Evolutionary conservation across 352 stramenopile genomes (phyloP).

Genomic region (Phytophthora ramorum): DNA sequence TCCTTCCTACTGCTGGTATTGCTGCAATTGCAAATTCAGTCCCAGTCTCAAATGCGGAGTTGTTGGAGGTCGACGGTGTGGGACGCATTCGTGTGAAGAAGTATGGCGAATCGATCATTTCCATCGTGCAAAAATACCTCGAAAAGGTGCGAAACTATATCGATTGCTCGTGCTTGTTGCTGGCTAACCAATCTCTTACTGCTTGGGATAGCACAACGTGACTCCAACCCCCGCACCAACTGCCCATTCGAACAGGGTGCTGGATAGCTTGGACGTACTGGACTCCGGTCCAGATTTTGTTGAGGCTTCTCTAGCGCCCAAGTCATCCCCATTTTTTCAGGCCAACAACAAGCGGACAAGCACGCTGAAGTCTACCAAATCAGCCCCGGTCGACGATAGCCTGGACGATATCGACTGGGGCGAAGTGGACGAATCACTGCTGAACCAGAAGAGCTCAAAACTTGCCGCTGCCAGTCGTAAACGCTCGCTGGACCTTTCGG

Average conservation of each 20-base stretch:
- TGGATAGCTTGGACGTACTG: slow-evolving; percentile 40
- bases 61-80: slow-evolving; percentile 85
- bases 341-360: slow-evolving; percentile 31
- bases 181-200: neutral
- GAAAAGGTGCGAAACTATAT: slow-evolving; percentile 52
- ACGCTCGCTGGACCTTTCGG: slow-evolving; percentile 25
- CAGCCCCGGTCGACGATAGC: slow-evolving; percentile 39
- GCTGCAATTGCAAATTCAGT: slow-evolving; percentile 82
- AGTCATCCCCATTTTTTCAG: slow-evolving; percentile 62
- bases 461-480: slow-evolving; percentile 24
- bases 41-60: slow-evolving; percentile 74
- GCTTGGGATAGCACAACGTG: slow-evolving; percentile 62
- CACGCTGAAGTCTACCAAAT: slow-evolving; percentile 13
- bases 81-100: slow-evolving; percentile 88
- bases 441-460: slow-evolving; percentile 46
- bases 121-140: slow-evolving; percentile 83
- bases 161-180: neutral
- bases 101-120: slow-evolving; percentile 84
- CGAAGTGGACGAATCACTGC: slow-evolving; percentile 44
- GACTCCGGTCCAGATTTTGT: slow-evolving; percentile 38
- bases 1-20: slow-evolving; percentile 82
- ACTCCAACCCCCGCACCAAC: slow-evolving; percentile 46
- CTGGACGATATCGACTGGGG: slow-evolving; percentile 76
- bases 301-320: slow-evolving; percentile 24
- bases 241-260: slow-evolving; percentile 19